phyloP scores from a whole-genome alignment of 75 land plant genomes.

The Cryptomeria japonica region DNA sequence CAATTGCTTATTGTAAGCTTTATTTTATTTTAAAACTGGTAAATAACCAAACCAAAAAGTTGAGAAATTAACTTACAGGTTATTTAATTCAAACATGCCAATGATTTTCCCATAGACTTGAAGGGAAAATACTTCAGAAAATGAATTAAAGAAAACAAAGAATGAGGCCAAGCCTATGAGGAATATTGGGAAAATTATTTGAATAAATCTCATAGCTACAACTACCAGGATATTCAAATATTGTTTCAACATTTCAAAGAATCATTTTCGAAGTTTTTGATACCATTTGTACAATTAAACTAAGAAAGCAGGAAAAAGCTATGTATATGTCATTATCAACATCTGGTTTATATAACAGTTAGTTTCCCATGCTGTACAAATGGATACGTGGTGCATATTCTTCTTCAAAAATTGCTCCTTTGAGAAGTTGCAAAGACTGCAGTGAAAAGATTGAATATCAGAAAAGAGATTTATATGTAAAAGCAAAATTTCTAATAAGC shows the following conservation, averaged over 20 bases:
- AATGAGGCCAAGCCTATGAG: not conserved
- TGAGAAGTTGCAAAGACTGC: constrained; percentile 87
- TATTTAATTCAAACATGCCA: constrained; percentile 99
- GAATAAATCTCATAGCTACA: not conserved
- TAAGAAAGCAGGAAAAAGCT: not conserved
- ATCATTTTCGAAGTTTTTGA: not conserved
- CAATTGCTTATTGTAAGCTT: not conserved
- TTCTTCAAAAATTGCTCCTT: constrained; percentile 80
- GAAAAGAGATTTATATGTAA: not conserved
- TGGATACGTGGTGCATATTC: constrained; percentile 95
- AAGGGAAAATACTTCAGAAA: constrained; percentile 72
- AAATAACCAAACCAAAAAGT: not conserved
- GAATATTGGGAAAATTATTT: not conserved
- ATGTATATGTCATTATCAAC: not conserved
- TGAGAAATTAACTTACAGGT: constrained; percentile 68
- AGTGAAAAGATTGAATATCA: constrained; percentile 6
- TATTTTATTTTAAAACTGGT: not conserved
- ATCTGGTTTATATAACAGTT: not conserved
- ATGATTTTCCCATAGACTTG: constrained; percentile 94
- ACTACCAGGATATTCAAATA: not conserved
- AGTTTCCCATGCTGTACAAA: not conserved
- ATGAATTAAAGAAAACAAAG: constrained; percentile 24
- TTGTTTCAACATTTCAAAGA: constrained; percentile 5
- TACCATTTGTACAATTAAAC: not conserved
- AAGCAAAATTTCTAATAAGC: not conserved